Percentiles rank a stretch among this genome's conserved stretches.
phyloP scores from a whole-genome alignment of 2,329 filamentous ascomycete genomes.

The Graphilbum ipis-grandicollis region DNA sequence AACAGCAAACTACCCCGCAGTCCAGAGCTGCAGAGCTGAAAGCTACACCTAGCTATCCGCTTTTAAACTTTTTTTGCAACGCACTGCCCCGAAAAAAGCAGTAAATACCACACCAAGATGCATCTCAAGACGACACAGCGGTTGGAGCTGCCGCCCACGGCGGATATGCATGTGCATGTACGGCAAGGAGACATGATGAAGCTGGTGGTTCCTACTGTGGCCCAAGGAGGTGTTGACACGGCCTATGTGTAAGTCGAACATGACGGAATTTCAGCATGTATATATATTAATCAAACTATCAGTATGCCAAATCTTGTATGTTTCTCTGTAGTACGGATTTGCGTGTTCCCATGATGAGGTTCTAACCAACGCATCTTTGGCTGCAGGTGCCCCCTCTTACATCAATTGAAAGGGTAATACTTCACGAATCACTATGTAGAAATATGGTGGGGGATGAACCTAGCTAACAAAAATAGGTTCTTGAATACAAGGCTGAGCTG shows the following conservation, averaged over 20 bases:
- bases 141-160: constrained; percentile 41
- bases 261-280: neutral
- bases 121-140: constrained; percentile 12
- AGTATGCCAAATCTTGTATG: constrained; percentile 20
- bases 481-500: constrained; percentile 48
- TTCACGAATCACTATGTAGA: neutral
- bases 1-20: too few relatives aligned
- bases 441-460: neutral
- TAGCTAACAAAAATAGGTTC: constrained; percentile 22
- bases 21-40: too few relatives aligned
- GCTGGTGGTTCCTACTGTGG: constrained; percentile 27
- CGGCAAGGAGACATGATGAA: constrained; percentile 50
- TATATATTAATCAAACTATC: neutral
- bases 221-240: constrained; percentile 12
- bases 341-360: too few relatives aligned
- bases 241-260: constrained; percentile 8
- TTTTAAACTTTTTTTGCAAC: too few relatives aligned
- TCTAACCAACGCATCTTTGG: too few relatives aligned
- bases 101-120: constrained; percentile 10
- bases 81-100: too few relatives aligned
- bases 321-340: too few relatives aligned
- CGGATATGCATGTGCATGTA: constrained; percentile 56
- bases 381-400: constrained; percentile 9
- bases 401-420: constrained; percentile 5
- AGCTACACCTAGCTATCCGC: too few relatives aligned